phyloP scores from a whole-genome alignment of 2,329 filamentous ascomycete species.

The Lasiodiplodia theobromae region DNA sequence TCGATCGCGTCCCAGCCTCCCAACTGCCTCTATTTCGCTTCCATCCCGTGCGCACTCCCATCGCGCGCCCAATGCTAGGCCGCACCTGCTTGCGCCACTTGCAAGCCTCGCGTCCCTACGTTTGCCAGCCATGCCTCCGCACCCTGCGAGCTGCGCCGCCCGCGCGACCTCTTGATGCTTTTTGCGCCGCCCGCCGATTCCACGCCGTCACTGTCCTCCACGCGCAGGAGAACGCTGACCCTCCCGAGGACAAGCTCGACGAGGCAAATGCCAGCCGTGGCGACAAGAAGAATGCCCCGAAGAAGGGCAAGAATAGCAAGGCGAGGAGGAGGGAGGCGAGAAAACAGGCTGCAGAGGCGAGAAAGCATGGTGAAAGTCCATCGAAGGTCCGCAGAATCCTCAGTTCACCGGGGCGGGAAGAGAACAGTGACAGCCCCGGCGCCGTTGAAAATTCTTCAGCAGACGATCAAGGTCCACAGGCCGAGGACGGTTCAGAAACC shows the following conservation, averaged over 20 bases:
- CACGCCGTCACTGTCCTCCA: neutral
- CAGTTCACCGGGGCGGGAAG: neutral
- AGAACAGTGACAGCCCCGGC: neutral
- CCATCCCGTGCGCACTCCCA: neutral
- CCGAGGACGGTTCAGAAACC: neutral
- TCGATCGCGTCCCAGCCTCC: neutral
- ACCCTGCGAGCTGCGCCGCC: neutral
- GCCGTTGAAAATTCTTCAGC: neutral
- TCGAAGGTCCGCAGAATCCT: neutral
- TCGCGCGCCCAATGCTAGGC: conserved; percentile 26
- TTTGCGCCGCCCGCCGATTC: conserved; percentile 3
- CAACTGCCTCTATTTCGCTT: neutral
- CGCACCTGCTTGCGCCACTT: conserved; percentile 15
- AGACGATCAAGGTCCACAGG: neutral
- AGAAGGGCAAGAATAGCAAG: neutral
- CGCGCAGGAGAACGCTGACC: neutral
- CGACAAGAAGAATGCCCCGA: neutral
- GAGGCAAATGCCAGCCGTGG: neutral
- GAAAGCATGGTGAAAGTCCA: neutral
- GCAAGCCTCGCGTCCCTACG: conserved; percentile 12
- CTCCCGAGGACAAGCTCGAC: neutral
- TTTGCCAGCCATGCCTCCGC: conserved; percentile 27
- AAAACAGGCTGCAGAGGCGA: neutral
- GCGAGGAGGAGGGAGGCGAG: neutral
- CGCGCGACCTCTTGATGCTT: neutral